Evolutionary conservation across 129 eudicot genomes (phyloP), one percentile per base, ranked within the genome.

Genomic region (Apium graveolens): DNA sequence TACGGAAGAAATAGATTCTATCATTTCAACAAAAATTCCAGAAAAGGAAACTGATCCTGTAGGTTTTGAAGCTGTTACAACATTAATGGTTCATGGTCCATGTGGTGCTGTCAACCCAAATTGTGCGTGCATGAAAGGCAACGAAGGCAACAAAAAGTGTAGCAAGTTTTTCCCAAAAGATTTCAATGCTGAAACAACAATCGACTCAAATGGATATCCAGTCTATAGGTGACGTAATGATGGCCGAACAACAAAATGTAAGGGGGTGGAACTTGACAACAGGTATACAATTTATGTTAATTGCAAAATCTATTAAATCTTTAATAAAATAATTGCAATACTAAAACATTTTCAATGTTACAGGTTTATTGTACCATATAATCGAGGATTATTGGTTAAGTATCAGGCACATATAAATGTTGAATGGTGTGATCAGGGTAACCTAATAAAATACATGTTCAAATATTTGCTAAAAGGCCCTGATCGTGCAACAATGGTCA

Each of bases 361-460:
- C 8, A 66, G 72, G 24, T 66, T 4, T 3, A 13, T 66, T 66
- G 72, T 31, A 14, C 72, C 72, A 32, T 66, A 66, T 16, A 66
- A 66, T 16, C 41, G 72, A 0, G 72, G 72, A 2, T 4, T 66
- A 13, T 27, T 66, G 14, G 72, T 66, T 20, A 66, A 66, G 21
- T 66, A 11, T 14, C 72, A 66, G 37, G 72, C 72, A 11, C 72
- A 66, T 31, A 66, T 66, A 31, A 68, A 68, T 32, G 73, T 68
- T 0, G 73, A 68, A 31, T 68, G 42, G 42, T 68, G 42, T 17
- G 21, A 68, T 68, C 38, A 31, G 16, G n/a, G 73, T 0, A 4
- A 17, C 1, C 24, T 32, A 0, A 68, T 68, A 68, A 68, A 68
- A 32, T 68, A 66, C 20, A 29, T 68, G 20, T 68, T 68, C n/a